Base-by-base conservation (phyloP, 257 asterid genomes). In the Schizonepeta tenuifolia region DNA sequence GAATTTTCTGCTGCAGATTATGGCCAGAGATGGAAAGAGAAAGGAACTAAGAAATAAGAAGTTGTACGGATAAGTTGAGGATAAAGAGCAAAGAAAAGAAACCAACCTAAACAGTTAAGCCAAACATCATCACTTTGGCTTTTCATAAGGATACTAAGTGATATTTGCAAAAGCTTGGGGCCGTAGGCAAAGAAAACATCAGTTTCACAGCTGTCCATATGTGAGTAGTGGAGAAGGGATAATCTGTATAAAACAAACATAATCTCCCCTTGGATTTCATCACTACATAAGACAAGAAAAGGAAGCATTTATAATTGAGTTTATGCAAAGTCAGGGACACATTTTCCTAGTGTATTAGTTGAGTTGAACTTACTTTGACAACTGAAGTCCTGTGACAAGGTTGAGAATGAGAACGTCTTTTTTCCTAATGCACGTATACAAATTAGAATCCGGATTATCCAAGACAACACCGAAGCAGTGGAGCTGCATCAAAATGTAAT, bases 381-480 rank as follows among this genome's bases (percentile, higher is more conserved):
- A 76, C 76, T 89, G 99, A 79, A 94, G 98, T 72, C 97, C 96
- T 49, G 88, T 69, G 72, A 91, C 81, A 44, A 91, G 96, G 87
- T 86, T 94, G 82, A 69, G 79, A 68, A 94, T 80, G 75, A 94
- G 92, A 73, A 90, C 83, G 71, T 84, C 83, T 61, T 82, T 87
- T 80, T 83, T 85, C 84, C 76, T 86, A 61, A 89, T 79, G 77
- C 86, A 80, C 26, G 72, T 71, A 74, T 78, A 82, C 70, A 88
- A 78, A 79, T 79, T 75, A 70, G 51, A 73, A 78, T 85, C 88
- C 73, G 80, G 87, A 79, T 73, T 70, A 73, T 90, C 87, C 88
- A 94, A 82, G 73, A 94, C 91, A 76, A 82, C 84, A 41, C 99
- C 98, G 51, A 94, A 82, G 90, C 97, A 91, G 76, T 94, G 97